Conservation (phyloP, 1,139 yeast species). For the Geotrichum phurueaensis region DNA sequence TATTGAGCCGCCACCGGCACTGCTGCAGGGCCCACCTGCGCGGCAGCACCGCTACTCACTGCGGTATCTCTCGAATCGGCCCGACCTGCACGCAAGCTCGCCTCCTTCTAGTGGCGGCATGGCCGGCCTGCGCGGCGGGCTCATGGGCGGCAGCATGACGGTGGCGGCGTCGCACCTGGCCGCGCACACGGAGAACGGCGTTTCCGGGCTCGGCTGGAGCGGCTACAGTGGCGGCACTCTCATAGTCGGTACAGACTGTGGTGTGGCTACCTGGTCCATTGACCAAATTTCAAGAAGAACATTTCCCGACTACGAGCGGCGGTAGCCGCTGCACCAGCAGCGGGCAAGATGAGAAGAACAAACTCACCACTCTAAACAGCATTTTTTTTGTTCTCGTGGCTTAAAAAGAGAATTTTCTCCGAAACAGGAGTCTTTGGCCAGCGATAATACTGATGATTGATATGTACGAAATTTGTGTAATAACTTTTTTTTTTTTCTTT, state of each 20-base stretch:
- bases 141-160: neutral
- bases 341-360: neutral
- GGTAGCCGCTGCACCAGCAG: conserved; percentile 1
- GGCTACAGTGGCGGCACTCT: conserved; percentile 35
- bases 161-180: neutral
- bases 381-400: neutral
- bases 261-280: conserved; percentile 33
- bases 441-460: neutral
- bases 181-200: conserved; percentile 29
- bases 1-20: neutral
- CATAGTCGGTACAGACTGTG: conserved; percentile 36
- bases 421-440: neutral
- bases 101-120: neutral
- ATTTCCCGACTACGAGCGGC: conserved; percentile 26
- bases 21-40: neutral
- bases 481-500: neutral
- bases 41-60: conserved; percentile 7
- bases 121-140: neutral
- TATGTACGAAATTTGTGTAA: neutral
- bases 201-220: conserved; percentile 36
- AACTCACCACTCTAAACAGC: too few species aligned
- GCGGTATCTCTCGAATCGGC: neutral
- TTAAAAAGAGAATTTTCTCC: conserved; percentile 1
- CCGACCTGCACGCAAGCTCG: neutral
- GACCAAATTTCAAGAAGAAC: conserved; percentile 31